Percentiles rank a stretch among this genome's conserved stretches.
phyloP scores from a whole-genome alignment of 2,329 filamentous ascomycete genomes.

The Fusarium liriodendri region DNA sequence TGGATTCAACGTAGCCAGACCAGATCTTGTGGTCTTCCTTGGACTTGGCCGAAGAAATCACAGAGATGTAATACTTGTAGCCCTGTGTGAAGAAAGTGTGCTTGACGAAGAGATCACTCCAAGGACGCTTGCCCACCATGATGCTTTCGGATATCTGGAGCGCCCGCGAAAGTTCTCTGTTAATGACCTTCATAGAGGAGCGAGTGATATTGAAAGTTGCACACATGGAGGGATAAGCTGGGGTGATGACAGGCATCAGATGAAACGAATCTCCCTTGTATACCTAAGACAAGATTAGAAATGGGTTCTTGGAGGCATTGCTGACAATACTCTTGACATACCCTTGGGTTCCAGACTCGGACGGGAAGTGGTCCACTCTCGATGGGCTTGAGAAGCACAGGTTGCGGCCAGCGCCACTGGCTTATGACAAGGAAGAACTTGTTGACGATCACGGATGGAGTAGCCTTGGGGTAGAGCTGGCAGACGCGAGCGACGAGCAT shows the following conservation, averaged over 20 bases:
- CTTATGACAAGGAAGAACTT: slow-evolving; percentile 96
- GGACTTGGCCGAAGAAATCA: slow-evolving; percentile 83
- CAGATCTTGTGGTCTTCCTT: slow-evolving; percentile 88
- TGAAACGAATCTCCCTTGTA: slow-evolving; percentile 86
- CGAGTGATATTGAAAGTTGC: slow-evolving; percentile 92
- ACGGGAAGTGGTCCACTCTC: slow-evolving; percentile 85
- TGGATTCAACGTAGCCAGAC: slow-evolving; percentile 94
- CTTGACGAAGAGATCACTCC: slow-evolving; percentile 89
- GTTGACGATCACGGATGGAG: slow-evolving; percentile 85
- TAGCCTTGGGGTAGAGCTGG: slow-evolving; percentile 94
- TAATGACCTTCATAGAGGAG: slow-evolving; percentile 87
- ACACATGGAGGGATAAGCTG: slow-evolving; percentile 97
- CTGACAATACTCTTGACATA: slow-evolving; percentile 49
- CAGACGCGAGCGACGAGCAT: slow-evolving; percentile 97
- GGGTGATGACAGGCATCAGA: slow-evolving; percentile 98
- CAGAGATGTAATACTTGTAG: slow-evolving; percentile 95
- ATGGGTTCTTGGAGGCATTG: background rate
- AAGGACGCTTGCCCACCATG: slow-evolving; percentile 78
- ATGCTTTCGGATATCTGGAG: slow-evolving; percentile 83
- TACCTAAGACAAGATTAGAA: slow-evolving; percentile 57
- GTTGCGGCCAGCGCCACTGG: slow-evolving; percentile 93
- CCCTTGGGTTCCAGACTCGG: slow-evolving; percentile 94
- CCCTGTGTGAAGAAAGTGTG: slow-evolving; percentile 94
- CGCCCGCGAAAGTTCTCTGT: slow-evolving; percentile 83
- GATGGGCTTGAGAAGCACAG: slow-evolving; percentile 89